Base-by-base conservation (phyloP, 1,139 yeast species). In the Suhomyces maxii region DNA sequence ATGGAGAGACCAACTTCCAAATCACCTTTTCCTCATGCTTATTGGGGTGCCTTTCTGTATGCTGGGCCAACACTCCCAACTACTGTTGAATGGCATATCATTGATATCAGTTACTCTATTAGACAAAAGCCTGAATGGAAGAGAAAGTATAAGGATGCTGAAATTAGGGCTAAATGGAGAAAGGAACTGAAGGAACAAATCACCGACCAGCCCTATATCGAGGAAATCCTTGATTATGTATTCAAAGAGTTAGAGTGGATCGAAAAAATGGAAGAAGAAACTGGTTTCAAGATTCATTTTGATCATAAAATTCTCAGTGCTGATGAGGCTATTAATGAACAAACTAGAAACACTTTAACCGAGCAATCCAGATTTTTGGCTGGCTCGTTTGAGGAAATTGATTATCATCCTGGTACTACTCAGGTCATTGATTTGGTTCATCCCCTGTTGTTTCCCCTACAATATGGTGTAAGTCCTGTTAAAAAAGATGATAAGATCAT, bases 351-450 rank as follows among this genome's bases (percentile, higher is more conserved):
- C 39, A 37, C 0, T 25, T 57, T n/a, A 53, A 52, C 37, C 14
- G 26, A 1, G 39, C 45, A 13, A 51, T 65, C 28, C 37, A 36
- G 7, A 11, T 39, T 2, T 53, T 56, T 65, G 42, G 52, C 43
- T 7, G 44, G 37, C 1, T 52, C 52, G 35, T 55, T 57, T 40
- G 52, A 52, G 1, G 50, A 55, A 13, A 46, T 56, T 30, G 77
- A 73, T 51, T 71, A 67, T 56, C 78, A 71, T 49, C 77, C 76
- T 3, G 63, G 65, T 6, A 61, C 73, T 0, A 51, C 64, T 38
- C 56, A 68, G 12, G 77, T 74, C 1, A 55, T 71, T 28, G 77
- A 73, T 53, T 58, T 73, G 34, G 74, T 73, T 6, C 77, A 74
- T 51, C 79, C 79, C 8, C 72, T 77, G 13, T 57, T 73, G 41